phyloP scores from a whole-genome alignment of 768 basidiomycete genomes.

The Pleurotus eryngii region DNA sequence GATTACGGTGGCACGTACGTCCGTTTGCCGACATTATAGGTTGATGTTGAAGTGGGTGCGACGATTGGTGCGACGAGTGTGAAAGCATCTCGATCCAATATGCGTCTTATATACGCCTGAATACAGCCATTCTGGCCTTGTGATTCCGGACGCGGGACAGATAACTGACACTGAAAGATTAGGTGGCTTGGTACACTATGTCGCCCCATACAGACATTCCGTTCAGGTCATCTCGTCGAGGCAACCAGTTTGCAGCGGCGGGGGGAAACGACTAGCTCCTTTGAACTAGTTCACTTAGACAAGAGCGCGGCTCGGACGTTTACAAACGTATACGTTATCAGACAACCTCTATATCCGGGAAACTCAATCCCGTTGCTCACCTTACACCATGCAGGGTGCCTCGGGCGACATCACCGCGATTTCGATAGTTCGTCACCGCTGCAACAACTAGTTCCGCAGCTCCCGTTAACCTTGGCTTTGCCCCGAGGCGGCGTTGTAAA shows the following conservation, averaged over 20 bases:
- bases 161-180: neutral
- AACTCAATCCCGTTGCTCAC: neutral
- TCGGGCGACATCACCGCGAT: neutral
- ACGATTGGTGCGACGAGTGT: no score
- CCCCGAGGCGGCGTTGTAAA: neutral
- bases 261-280: neutral
- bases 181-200: neutral
- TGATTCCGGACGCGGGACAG: no score
- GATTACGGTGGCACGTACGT: neutral
- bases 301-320: neutral
- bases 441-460: neutral
- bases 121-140: no score
- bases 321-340: constrained; percentile 4
- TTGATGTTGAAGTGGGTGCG: neutral
- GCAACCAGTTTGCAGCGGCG: neutral
- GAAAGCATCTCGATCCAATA: no score
- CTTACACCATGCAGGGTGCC: neutral
- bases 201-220: neutral
- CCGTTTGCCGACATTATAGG: neutral
- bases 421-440: neutral
- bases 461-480: neutral
- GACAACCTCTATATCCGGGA: constrained; percentile 1
- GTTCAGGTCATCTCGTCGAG: neutral
- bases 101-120: neutral
- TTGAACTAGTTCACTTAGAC: neutral